Evolutionary conservation across 768 basidiomycete species (phyloP).

Genomic region (Suillus subluteus): DNA sequence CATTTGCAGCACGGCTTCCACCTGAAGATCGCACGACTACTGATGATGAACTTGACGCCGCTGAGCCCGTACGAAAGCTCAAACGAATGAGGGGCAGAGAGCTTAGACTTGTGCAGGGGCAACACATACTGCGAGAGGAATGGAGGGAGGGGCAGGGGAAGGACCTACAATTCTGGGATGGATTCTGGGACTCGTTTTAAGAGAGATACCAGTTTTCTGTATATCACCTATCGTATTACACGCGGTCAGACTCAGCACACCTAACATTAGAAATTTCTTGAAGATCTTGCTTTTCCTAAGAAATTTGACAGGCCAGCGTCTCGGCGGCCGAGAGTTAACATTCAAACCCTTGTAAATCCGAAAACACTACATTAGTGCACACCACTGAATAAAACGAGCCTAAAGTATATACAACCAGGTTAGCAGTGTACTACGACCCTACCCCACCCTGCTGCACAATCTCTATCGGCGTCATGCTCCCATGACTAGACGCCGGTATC

Average conservation of each 20-base stretch:
- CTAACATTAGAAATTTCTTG: neutral
- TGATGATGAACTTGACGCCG: conserved; percentile 77
- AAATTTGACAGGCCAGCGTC: neutral
- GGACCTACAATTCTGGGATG: conserved; percentile 36
- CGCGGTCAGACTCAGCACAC: neutral
- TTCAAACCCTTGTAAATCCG: neutral
- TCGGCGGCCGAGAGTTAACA: neutral
- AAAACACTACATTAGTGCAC: neutral
- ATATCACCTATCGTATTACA: neutral
- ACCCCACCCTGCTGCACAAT: conserved; percentile 36
- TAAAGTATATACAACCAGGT: neutral
- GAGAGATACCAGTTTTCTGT: neutral
- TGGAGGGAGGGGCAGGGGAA: conserved; percentile 33
- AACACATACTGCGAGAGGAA: conserved; percentile 61
- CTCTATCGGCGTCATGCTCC: conserved; percentile 38
- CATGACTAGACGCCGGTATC: conserved; percentile 12
- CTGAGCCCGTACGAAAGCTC: conserved; percentile 63
- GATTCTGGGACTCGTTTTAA: conserved; percentile 33
- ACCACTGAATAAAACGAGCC: neutral
- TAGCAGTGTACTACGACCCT: neutral
- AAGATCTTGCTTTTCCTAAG: neutral
- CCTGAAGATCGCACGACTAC: conserved; percentile 61
- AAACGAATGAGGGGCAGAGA: conserved; percentile 86
- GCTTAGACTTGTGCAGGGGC: conserved; percentile 79
- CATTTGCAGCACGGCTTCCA: conserved; percentile 57